Percentiles rank a stretch among this genome's conserved stretches.
Conservation (phyloP, 139 green algal genomes). For the Pleodorina starrii region DNA sequence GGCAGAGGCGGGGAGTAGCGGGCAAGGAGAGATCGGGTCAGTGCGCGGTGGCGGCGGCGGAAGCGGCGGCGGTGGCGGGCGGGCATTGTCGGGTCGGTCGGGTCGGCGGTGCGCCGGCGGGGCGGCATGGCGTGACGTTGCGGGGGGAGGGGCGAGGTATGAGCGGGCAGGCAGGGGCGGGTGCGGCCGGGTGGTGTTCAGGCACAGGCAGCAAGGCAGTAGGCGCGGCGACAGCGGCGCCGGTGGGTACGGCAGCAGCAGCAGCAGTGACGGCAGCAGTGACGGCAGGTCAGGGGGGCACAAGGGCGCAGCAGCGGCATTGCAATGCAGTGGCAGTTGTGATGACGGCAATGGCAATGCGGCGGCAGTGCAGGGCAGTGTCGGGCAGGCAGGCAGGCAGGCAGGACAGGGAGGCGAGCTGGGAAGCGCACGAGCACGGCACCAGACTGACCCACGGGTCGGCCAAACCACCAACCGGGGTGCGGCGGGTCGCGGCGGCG, state of each 20-base stretch:
- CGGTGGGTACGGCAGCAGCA: background rate
- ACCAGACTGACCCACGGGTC: conserved; percentile 19
- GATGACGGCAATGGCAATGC: background rate
- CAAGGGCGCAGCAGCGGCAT: background rate
- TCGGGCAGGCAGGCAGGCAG: background rate
- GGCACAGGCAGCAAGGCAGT: no score
- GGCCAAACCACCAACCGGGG: background rate
- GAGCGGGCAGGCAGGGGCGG: no score
- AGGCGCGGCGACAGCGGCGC: background rate
- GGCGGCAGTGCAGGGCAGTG: background rate
- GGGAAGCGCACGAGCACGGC: background rate
- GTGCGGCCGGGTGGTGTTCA: no score
- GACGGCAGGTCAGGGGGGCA: background rate
- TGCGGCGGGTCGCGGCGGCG: conserved; percentile 24
- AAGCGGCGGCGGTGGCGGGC: no score
- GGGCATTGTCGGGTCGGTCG: no score
- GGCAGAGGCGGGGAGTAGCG: no score
- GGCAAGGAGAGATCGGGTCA: no score
- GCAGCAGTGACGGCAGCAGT: background rate
- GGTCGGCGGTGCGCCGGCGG: no score
- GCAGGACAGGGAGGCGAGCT: background rate
- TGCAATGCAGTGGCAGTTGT: background rate
- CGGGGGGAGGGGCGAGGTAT: no score
- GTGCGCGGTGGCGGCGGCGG: background rate
- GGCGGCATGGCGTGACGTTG: no score